Conservation (phyloP, 177 flowering plant species). For the Telopea speciosissima region DNA sequence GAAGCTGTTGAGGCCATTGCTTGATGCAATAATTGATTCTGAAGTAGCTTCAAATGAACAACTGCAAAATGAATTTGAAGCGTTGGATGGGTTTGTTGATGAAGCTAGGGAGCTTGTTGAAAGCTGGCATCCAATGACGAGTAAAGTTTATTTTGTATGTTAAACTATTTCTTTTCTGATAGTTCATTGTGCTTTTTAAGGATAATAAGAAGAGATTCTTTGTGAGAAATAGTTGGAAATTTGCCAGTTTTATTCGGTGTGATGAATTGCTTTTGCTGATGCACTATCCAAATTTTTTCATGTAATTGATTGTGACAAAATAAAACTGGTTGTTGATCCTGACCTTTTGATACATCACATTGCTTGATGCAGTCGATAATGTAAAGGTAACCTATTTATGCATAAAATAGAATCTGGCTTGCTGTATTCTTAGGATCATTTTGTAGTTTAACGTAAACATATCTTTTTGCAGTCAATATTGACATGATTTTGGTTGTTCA, state of each 20-base stretch:
- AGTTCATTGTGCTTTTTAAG: neutral
- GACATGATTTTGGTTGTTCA: too few relatives aligned
- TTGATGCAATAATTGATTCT: slow-evolving; percentile 52
- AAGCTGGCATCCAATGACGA: slow-evolving; percentile 62
- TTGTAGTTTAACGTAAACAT: too few relatives aligned
- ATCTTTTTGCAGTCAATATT: too few relatives aligned
- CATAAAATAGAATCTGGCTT: too few relatives aligned
- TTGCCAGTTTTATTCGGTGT: neutral
- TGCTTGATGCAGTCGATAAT: neutral
- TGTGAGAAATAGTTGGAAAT: neutral
- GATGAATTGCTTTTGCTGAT: neutral
- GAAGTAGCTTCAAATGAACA: slow-evolving; percentile 45
- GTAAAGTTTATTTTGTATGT: slow-evolving; percentile 86
- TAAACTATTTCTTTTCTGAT: too few relatives aligned
- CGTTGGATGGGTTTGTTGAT: slow-evolving; percentile 45
- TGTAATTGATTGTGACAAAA: neutral
- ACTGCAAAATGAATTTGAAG: slow-evolving; percentile 45
- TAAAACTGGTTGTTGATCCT: neutral
- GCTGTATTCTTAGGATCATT: too few relatives aligned
- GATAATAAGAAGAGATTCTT: neutral
- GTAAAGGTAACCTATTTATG: too few relatives aligned
- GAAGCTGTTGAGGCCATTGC: slow-evolving; percentile 60
- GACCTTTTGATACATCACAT: neutral
- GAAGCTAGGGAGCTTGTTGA: slow-evolving; percentile 59
- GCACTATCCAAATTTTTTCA: neutral